Base-by-base conservation (phyloP, 1,284 basidiomycete species). In the Irpex sp. region DNA sequence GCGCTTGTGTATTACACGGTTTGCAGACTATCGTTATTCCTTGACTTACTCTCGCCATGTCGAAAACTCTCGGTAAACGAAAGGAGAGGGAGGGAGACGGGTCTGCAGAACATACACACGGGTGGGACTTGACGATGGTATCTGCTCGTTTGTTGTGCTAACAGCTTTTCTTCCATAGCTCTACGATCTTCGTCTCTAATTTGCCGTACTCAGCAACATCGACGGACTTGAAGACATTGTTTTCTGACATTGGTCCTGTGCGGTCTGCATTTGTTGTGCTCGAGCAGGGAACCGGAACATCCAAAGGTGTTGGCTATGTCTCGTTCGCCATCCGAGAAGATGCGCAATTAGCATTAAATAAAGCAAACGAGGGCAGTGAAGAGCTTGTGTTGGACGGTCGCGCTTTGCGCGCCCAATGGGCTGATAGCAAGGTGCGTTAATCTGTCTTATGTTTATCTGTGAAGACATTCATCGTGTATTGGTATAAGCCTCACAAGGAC, bases 281-380 rank as follows among this genome's bases (percentile, higher is more conserved):
- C 3, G 90, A 94, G 65, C 85, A 84, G 55, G 88, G 86, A 51
- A 87, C 90, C 0, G 90, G 92, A 46, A 83, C 89, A 35, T 96
- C 94, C 3, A 98, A 98, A 74, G 97, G 97, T 68, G 95, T 98
- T n/a, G 97, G 97, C 65, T 99, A 98, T 75, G 94, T 98, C 64
- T 91, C 94, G 0, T 99, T 96, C 76, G 89, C 95, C 1, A 83
- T 95, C 66, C 85, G 83, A 61, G 93, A 97, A 70, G 97, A 99
- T 78, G 97, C 96, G 3, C 84, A 92, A 71, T 76, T 81, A 57
- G 90, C 92, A 1, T 83, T 91, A 62, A 82, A 87, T 49, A 83
- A 84, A 60, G 81, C 89, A 55, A 76, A 78, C 9, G 78, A 76
- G 72, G 54, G 57, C 46, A 55, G 31, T 26, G 85, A 84, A 65